Evolutionary conservation across 2,329 filamentous ascomycete species (phyloP), one percentile per base, ranked within the genome.

Genomic region (Aspergillus sojae): DNA sequence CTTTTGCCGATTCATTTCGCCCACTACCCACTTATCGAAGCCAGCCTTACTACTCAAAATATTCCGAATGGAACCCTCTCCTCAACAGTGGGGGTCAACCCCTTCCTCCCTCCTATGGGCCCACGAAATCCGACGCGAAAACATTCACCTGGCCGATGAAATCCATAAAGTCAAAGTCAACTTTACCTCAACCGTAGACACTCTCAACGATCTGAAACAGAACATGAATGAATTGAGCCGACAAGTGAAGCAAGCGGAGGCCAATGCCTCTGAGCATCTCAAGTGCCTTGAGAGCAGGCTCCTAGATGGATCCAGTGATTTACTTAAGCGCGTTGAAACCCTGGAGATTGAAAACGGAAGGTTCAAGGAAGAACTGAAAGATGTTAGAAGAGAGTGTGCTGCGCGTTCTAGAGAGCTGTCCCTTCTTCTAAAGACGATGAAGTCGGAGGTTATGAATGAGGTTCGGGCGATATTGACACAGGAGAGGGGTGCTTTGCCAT

Each of bases 101-200:
- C 30, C 69, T 19, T 30, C 67, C 62, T 68, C 74, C 9, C 69
- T 79, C 26, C 75, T 80, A 57, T 79, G 77, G 78, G 76, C 74
- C 6, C 72, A 78, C 65, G 72, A 79, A 58, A 69, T 79, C n/a
- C 75, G 74, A 21, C 76, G 76, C 23, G 75, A 78, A 62, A 74
- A 78, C 62, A 69, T 73, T 50, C 69, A 71, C 32, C 70, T 79
- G 10, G 65, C 72, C 21, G 63, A 71, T 14, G 69, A 72, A 30
- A 63, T 78, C 53, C 65, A 71, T 9, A 64, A 55, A 41, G 59
- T 74, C 3, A 69, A 71, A 34, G 19, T 58, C 1, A 46, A 63
- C 3, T 62, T 69, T 57, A 36, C 60, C 39, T 58, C 57, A 11
- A 57, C 68, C 21, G 61, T 30, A 3, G 48, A 41, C 5, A 63